phyloP scores from a whole-genome alignment of 2,329 filamentous ascomycete species.

The Juglanconis juglandina region DNA sequence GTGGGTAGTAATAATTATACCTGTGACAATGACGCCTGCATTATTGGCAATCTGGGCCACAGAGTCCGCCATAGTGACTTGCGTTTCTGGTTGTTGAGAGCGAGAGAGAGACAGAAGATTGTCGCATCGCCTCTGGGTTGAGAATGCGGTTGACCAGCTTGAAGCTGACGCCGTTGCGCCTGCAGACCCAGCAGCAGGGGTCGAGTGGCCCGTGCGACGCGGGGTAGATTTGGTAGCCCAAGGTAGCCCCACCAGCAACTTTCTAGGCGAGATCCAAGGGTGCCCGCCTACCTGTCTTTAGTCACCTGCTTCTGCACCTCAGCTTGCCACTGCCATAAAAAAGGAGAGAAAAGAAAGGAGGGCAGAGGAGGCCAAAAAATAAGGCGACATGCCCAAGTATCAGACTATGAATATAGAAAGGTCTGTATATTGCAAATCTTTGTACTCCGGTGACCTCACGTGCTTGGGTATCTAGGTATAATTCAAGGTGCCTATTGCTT shows the following conservation, averaged over 20 bases:
- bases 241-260: neutral
- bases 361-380: too few relatives aligned
- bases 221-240: neutral
- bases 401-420: too few relatives aligned
- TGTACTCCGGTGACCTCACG: too few relatives aligned
- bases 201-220: neutral
- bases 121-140: neutral
- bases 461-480: too few relatives aligned
- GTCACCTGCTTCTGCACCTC: too few relatives aligned
- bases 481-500: too few relatives aligned
- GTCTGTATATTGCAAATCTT: too few relatives aligned
- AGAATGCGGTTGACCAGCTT: neutral
- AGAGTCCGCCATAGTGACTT: constrained; percentile 34
- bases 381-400: too few relatives aligned
- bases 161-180: neutral
- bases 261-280: too few relatives aligned
- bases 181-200: neutral
- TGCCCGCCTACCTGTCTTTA: too few relatives aligned
- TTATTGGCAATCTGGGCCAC: constrained; percentile 44
- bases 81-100: neutral
- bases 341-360: too few relatives aligned
- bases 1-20: constrained; percentile 27
- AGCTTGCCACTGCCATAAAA: too few relatives aligned
- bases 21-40: constrained; percentile 46
- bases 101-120: neutral